A percentile compares a stretch with the other conserved stretches of the same genome.
phyloP scores from a whole-genome alignment of 208 protist genomes.

The Trypanosoma caninum region DNA sequence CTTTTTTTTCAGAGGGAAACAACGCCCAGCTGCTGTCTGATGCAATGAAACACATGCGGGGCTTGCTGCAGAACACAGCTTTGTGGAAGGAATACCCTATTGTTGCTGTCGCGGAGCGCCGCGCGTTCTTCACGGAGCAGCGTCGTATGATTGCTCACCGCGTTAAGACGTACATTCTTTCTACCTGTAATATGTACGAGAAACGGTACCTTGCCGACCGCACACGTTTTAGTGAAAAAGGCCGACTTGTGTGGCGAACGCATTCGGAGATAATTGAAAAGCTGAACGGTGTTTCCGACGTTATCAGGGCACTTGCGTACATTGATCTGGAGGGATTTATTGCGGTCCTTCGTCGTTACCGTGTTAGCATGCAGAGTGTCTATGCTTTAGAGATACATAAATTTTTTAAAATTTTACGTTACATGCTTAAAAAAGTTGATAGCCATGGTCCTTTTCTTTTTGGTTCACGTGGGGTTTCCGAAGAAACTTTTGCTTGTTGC shows the following conservation, averaged over 20 bases:
- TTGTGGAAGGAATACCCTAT: conserved; percentile 79
- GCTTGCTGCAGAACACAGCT: conserved; percentile 59
- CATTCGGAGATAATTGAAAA: conserved; percentile 59
- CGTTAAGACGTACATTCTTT: conserved; percentile 60
- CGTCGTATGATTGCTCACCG: conserved; percentile 69
- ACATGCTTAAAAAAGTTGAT: conserved; percentile 54
- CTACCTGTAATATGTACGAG: conserved; percentile 49
- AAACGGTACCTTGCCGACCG: conserved; percentile 53
- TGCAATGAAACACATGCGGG: conserved; percentile 24
- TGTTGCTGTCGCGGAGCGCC: conserved; percentile 68
- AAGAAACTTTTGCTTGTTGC: conserved; percentile 25
- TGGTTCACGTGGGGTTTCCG: conserved; percentile 40
- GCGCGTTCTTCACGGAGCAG: conserved; percentile 69
- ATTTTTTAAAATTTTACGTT: conserved; percentile 72
- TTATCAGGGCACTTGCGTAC: conserved; percentile 56
- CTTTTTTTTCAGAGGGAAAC: conserved; percentile 64
- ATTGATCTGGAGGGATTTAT: conserved; percentile 73
- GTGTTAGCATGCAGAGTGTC: conserved; percentile 76
- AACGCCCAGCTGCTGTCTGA: conserved; percentile 58
- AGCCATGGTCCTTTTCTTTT: conserved; percentile 38
- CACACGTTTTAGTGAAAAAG: conserved; percentile 45
- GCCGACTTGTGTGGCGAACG: conserved; percentile 66
- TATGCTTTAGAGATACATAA: conserved; percentile 65
- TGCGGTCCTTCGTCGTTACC: conserved; percentile 67
- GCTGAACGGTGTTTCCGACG: conserved; percentile 54